Conservation (phyloP, 768 basidiomycete genomes). For the Termitomyces sp. region DNA sequence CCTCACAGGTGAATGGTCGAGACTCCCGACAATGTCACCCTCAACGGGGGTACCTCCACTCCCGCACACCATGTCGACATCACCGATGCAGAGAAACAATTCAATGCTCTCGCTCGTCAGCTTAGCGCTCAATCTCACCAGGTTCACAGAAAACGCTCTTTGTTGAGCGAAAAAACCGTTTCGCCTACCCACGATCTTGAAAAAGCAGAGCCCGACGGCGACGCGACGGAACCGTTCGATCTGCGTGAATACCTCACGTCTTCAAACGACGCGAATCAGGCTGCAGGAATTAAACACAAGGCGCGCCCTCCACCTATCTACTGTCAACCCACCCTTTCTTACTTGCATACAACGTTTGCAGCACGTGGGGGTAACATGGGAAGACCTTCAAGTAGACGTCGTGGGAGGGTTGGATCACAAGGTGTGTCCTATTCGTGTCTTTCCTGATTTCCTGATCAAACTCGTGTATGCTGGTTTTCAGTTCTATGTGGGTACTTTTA, state of each 20-base stretch:
- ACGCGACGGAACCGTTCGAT: constrained; percentile 43
- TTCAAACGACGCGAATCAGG: constrained; percentile 62
- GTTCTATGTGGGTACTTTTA: constrained; percentile 61
- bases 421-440: constrained; percentile 27
- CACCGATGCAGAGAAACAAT: constrained; percentile 46
- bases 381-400: constrained; percentile 61
- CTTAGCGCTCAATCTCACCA: constrained; percentile 28
- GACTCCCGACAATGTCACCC: constrained; percentile 27
- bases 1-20: constrained; percentile 21
- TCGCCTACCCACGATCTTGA: constrained; percentile 43
- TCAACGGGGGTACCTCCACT: constrained; percentile 21
- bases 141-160: constrained; percentile 16
- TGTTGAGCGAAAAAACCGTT: constrained; percentile 21
- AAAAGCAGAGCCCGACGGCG: constrained; percentile 28
- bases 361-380: constrained; percentile 76
- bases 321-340: background rate
- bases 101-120: constrained; percentile 51
- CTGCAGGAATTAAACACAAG: constrained; percentile 68
- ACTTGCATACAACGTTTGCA: constrained; percentile 13
- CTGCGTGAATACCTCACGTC: constrained; percentile 66
- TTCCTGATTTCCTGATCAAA: background rate
- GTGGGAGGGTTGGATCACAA: constrained; percentile 54
- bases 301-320: constrained; percentile 18
- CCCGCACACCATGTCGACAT: constrained; percentile 41
- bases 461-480: constrained; percentile 16